Base-by-base conservation (phyloP, 2,329 filamentous ascomycete genomes). In the Fusarium hostae region DNA sequence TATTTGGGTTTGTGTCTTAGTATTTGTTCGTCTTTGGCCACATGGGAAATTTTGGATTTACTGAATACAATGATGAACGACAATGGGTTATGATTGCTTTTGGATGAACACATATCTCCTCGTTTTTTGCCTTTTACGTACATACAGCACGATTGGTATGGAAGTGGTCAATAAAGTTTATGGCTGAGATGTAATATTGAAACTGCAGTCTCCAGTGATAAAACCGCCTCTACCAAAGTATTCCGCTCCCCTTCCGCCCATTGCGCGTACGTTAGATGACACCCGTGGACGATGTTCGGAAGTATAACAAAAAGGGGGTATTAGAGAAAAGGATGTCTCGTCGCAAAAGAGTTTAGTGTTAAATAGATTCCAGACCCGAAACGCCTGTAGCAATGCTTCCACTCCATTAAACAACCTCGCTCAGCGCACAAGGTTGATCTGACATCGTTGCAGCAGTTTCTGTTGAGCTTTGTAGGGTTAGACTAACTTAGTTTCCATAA, bases 401-500 rank as follows among this genome's bases (percentile, higher is more conserved):
- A 26, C 66, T 70, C 37, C 35, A 51, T 63, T 56, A 22, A 55
- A 59, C 45, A 35, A 55, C 20, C 30, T 30, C 39, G 39, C 32
- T 48, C 37, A 41, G 16, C 51, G 39, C 55, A 44, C 43, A 48
- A 26, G 34, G 26, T 39, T n/a, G 35, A 39, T 37, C 41, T 26
- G 22, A 10, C 35, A 32, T 44, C 28, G 40, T 56, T 34, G 22
- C 34, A 26, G 26, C 35, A 24, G 43, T 51, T 30, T 34, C n/a
- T 16, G 10, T 37, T 34, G 15, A 16, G 34, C 11, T 43, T 16
- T 24, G 22, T 8, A 59, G 57, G 6, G 51, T 26, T 34, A 11
- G n/a, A 16, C 69, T 72, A 26, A 26, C 26, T 26, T 26, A 80
- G 28, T 59, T 76, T 51, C 81, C 83, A 58, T 86, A 85, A 16